Evolutionary conservation across 768 basidiomycete species (phyloP), one percentile per base, ranked within the genome.

Genomic region (Strobilomyces dryophilus): DNA sequence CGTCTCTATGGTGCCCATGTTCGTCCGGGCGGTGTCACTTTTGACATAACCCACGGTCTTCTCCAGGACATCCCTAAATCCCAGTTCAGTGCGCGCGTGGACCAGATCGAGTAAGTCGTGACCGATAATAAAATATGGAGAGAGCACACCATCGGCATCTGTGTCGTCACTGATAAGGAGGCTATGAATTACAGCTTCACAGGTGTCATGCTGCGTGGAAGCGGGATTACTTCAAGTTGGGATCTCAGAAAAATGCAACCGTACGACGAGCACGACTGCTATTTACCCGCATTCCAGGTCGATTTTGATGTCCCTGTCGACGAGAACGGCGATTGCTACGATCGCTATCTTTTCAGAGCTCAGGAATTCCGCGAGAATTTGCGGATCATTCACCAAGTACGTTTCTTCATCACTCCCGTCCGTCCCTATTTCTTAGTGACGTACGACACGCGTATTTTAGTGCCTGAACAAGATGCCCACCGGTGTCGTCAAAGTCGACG

Each of bases 61-160:
- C 36, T 37, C 36, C 18, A 18, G 8, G 37, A 18, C 9, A 20
- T 20, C 18, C 92, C 89, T 81, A 89, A 89, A 66, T 99, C 95
- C 2, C 95, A 98, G 64, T 98, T 97, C 70, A 73, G 79, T 42
- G 84, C 84, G 48, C 82, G 95, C 57, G 79, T 99, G 26, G 95
- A 99, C 66, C 95, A 98, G 74, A 89, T 98, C 59, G 95, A 99
- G 73, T 94, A 98, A 72, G 93, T 99, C 59, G 85, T 99, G 31
- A 94, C 92, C 3, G 95, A 88, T 2, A 98, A 99, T 75, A 84
- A 95, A 65, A 95, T 99, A 73, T 98, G 95, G 95, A 95, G 95
- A 72, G 83, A 89, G 63, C 81, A 95, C 54, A 99, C 95, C 8
- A 73, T 97, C 48, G 93, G 87, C 9, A 81, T 99, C 47, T 95